Conservation (phyloP, 495 filamentous ascomycete genomes). For the Tuber magnatum region DNA sequence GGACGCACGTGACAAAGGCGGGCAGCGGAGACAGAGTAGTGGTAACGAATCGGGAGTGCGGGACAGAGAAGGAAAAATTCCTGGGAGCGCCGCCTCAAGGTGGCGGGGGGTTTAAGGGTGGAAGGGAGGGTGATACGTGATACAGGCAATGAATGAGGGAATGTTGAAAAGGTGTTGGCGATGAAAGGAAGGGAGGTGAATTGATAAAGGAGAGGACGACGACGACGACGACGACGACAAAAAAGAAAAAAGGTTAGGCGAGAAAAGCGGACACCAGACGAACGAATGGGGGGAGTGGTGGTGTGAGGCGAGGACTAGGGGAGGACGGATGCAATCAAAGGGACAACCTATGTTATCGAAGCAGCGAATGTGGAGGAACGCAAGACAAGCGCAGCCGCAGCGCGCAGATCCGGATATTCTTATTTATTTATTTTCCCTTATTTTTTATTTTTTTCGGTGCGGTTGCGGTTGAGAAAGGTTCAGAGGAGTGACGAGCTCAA, state of each 20-base stretch:
- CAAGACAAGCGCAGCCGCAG: slow-evolving; percentile 35
- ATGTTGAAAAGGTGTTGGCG: neutral
- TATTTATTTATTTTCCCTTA: slow-evolving; percentile 6
- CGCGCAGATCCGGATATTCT: slow-evolving; percentile 8
- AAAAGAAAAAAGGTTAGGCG: slow-evolving; percentile 26
- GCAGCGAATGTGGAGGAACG: slow-evolving; percentile 1
- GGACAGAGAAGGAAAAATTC: slow-evolving; percentile 10
- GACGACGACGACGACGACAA: slow-evolving; percentile 7
- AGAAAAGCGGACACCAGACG: slow-evolving; percentile 24
- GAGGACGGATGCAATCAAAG: neutral
- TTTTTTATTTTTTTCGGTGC: slow-evolving; percentile 7
- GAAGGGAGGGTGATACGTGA: slow-evolving; percentile 16
- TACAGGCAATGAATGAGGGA: slow-evolving; percentile 36
- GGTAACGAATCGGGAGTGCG: slow-evolving; percentile 39
- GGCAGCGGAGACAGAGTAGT: slow-evolving; percentile 21
- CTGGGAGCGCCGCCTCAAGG: neutral
- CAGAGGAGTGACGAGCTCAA: slow-evolving; percentile 5
- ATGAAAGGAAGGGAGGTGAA: slow-evolving; percentile 4
- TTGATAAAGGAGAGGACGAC: slow-evolving; percentile 7
- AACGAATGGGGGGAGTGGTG: slow-evolving; percentile 6
- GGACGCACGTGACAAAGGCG: slow-evolving; percentile 30
- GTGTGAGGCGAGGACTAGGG: neutral
- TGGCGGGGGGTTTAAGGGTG: neutral
- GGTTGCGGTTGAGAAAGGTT: slow-evolving; percentile 4
- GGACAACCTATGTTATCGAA: neutral